Evolutionary conservation across 805 yeast species (phyloP), one percentile per base, ranked within the genome.

Genomic region (Brettanomyces nanus): DNA sequence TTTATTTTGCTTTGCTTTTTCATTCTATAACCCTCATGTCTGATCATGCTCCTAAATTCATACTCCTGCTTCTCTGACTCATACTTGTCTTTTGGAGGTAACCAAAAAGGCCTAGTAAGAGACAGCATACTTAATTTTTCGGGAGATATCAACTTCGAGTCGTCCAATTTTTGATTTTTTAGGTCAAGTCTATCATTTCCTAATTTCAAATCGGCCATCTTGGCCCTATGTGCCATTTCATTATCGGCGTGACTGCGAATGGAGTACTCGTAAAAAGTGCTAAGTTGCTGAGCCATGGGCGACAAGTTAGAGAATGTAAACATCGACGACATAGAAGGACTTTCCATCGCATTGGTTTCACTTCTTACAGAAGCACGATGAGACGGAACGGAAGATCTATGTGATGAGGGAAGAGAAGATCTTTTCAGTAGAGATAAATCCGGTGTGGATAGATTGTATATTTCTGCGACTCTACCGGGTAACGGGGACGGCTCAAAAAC

Each of bases 51-150:
- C 28, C 67, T 60, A 39, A 79, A 68, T 49, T 79, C 78, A 34
- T 59, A 63, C 46, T 76, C 77, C 49, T 80, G 89, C 40, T 65
- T 65, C 25, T 61, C 53, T 30, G 68, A 68, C 49, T 80, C 89
- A 10, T 51, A 53, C 3, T 59, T 50, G 28, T 65, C 62, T 52
- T 80, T 80, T 5, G 86, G 86, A 5, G 89, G 89, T 32, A 79
- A 54, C 72, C 85, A 77, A 35, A 76, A 69, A 3, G 89, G 89
- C 46, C 89, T 66, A 1, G 85, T 71, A 31, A 74, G 75, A 36
- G 80, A 69, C 27, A 80, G 56, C 9, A 61, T 56, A 19, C 66
- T 67, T 27, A 77, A 52, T 47, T 80, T 80, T 48, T 79, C 82
- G 1, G 66, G 69, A 1, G 86, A 79, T 1, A 81, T 69, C 26